Evolutionary conservation across 2,329 filamentous ascomycete species (phyloP), one percentile per base, ranked within the genome.

Genomic region (Meredithiella fracta): DNA sequence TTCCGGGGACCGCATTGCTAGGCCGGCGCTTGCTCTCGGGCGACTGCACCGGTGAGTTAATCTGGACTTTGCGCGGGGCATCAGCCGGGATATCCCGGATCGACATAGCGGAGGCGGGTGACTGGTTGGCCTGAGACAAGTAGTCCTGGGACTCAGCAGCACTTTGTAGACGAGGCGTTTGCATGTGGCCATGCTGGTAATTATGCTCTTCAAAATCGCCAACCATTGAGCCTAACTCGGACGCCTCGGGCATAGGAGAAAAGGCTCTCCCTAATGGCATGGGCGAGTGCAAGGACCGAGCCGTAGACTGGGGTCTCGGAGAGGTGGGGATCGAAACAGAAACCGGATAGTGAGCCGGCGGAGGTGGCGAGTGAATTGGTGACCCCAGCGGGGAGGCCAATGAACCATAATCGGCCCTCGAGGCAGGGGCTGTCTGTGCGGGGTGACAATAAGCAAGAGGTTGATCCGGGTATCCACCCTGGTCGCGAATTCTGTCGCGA

Each of bases 401-500:
- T 14, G 53, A 47, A 20, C 40, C 50, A 34, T 55, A 29, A 44
- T 37, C 40, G n/a, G 47, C 54, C n/a, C 49, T 14, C 2, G 52
- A 20, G 37, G 20, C 25, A 31, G 38, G 50, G 11, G 44, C 23
- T 54, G n/a, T 23, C 37, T 49, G 53, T 11, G 42, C 40, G 15
- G 53, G 53, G 14, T 55, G 31, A 23, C 37, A 31, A 40, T 56
- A 50, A n/a, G 44, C 42, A 23, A 54, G 17, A 15, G 49, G n/a
- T 8, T 38, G 26, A 6, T 53, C 53, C 8, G 50, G 40, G 47
- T 52, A 52, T 38, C 50, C 50, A 26, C 29, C 44, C 22, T 59
- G 57, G n/a, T 59, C 57, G 17, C 57, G 53, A 37, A 59, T 47
- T 5, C 57, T 53, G 25, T 59, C 53, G 14, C 57, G 44, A 14